Base-by-base conservation (phyloP, 163 green algal genomes). In the Scenedesmus sp. region DNA sequence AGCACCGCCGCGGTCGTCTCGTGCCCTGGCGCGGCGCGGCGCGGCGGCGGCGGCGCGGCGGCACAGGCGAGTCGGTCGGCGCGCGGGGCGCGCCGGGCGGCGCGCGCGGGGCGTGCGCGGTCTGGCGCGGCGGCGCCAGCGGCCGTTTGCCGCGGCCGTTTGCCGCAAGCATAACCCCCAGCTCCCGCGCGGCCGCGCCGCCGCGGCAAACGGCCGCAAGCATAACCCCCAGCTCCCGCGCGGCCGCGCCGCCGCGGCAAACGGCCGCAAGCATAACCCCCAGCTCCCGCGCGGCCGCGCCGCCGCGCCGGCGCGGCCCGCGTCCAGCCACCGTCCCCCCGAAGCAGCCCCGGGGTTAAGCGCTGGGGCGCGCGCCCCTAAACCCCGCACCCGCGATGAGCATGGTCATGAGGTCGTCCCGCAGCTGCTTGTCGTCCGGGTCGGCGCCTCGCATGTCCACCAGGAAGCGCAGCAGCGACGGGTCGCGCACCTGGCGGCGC, bases 381-480 rank as follows among this genome's bases (percentile, higher is more conserved):
- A n/a, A n/a, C 11, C 20, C 67, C 47, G 3, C 20, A 73, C 62
- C 64, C 53, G 87, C 87, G 66, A 90, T 89, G 51, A 91, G 76
- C 82, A 91, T 90, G 57, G 92, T 96, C 91, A 97, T 96, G 64
- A 99, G 85, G 86, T 99, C 93, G 75, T 98, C 95, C 2, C 94
- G 79, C 78, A 99, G 84, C 86, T 98, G 95, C 87, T 94, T 94
- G 85, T 91, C 90, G 18, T 87, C 90, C 31, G 87, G 72, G 84
- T 99, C 93, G 62, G 95, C 95, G 20, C 93, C 96, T 10, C 96
- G 85, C 88, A 98, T 93, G 85, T 99, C 96, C 65, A 99, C 94
- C 70, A 99, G 85, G 87, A 99, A 99, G 22, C 96, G 90, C 76
- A 99, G 89, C 70, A 99, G 84, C 10, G 80, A 93, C 36, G 96